Conservation (phyloP, 306 rosid genomes). For the Phaseolus lunatus region DNA sequence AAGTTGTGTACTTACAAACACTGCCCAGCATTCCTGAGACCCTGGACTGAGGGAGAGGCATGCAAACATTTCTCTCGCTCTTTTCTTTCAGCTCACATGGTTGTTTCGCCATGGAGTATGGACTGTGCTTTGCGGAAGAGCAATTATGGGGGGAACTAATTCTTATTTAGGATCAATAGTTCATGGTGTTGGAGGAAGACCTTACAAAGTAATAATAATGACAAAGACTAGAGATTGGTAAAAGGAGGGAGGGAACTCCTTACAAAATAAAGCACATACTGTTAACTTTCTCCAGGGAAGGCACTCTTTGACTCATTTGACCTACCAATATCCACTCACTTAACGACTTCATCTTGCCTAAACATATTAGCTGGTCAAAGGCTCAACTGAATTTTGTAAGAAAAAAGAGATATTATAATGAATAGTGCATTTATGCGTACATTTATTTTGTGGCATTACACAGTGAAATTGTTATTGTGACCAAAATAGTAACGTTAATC, state of each 20-base stretch:
- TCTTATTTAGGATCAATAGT: slow-evolving; percentile 35
- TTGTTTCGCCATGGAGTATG: slow-evolving; percentile 29
- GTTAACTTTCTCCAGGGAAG: slow-evolving; percentile 58
- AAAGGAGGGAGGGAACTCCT: slow-evolving; percentile 78
- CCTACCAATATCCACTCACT: slow-evolving; percentile 40
- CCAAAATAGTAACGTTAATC: not conserved
- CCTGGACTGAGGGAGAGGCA: slow-evolving; percentile 42
- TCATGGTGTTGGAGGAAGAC: slow-evolving; percentile 60
- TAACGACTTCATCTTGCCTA: slow-evolving; percentile 30
- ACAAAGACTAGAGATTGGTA: slow-evolving; percentile 61
- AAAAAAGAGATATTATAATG: not conserved
- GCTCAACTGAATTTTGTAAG: not conserved
- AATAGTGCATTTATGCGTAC: not conserved
- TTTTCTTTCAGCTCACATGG: slow-evolving; percentile 16
- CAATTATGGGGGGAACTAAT: slow-evolving; percentile 37
- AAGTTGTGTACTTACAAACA: slow-evolving; percentile 48
- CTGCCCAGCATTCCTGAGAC: slow-evolving; percentile 38
- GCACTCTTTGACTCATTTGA: slow-evolving; percentile 49
- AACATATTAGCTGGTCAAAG: slow-evolving; percentile 29
- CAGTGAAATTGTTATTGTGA: slow-evolving; percentile 8
- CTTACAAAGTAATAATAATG: slow-evolving; percentile 68
- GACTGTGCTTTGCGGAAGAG: slow-evolving; percentile 45
- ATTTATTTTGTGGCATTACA: not conserved
- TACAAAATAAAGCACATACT: slow-evolving; percentile 83
- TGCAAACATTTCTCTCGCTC: slow-evolving; percentile 24